Evolutionary conservation across 495 filamentous ascomycete genomes (phyloP), one percentile per base, ranked within the genome.

Genomic region (Annulohypoxylon nitens): DNA sequence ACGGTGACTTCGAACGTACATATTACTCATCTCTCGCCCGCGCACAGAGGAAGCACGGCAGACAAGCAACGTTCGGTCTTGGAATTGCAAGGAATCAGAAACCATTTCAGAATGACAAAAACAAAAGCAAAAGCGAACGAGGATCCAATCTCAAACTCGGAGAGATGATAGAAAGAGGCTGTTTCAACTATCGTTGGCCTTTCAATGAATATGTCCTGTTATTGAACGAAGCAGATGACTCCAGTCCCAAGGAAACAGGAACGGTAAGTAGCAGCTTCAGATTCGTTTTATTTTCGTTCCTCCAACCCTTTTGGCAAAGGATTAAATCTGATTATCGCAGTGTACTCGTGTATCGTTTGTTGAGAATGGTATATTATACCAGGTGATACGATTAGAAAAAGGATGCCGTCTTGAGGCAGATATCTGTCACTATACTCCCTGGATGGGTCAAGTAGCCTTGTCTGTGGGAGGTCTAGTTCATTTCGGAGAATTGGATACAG

Each of bases 101-200:
- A 9, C 47, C 30, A 6, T 54, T 41, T 20, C 10, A 41, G 2
- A n/a, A 23, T 53, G 25, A 33, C 10, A 34, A 47, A 0, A n/a
- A 60, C 33, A 18, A 16, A n/a, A 33, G 7, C 11, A 53, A 16
- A n/a, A 33, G 12, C 11, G 53, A 71, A 4, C 63, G 36, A 14
- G 67, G 71, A 3, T 76, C 71, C 0, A 71, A 59, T 4, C 55
- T 74, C 37, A 37, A 41, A 30, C 62, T 76, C 2, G 71, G 74
- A 2, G 34, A 48, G 1, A 68, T 69, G 64, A 67, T 64, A 18
- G 69, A 73, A 26, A 61, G 75, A 37, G 73, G 75, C 18, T 73
- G 57, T 43, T 77, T 75, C 23, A 77, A 75, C 53, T 71, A 68
- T 54, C 75, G 71, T 14, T 76, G 74, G 67, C 71, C 71, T 45